Base-by-base conservation (phyloP, 108 stramenopile species). In the Chaetoceros muelleri region DNA sequence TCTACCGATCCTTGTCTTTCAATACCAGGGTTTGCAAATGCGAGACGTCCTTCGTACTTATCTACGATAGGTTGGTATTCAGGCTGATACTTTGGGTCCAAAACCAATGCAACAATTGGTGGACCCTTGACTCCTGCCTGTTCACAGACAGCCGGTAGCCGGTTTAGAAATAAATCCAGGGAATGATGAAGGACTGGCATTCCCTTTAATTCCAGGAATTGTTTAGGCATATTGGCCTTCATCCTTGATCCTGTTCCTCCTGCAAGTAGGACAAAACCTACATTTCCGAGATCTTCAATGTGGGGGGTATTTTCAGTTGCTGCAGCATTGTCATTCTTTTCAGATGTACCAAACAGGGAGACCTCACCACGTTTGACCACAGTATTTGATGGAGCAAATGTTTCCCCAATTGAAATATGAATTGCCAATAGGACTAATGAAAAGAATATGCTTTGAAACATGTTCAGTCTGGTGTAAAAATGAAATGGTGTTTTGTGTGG, bases 171-270 rank as follows among this genome's bases (percentile, higher is more conserved):
- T 25, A 96, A 79, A 48, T 94, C 81, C 25, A 96, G 70, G 29
- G 90, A 92, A 67, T 95, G 81, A 55, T 90, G 78, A 62, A 96
- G 65, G 44, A 96, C 83, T 1, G 92, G 88, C 28, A 74, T 71
- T 16, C 88, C 84, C 3, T 65, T 49, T 2, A 96, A 65, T 44
- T 69, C 59, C 22, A 96, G 66, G 63, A 93, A 96, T 70, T 96
- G 95, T 71, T 96, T 96, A 28, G 93, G 95, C 71, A 90, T 76
- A 56, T 57, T 73, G 23, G 94, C 80, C 61, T 96, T 93, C 95
- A 96, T 96, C 25, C 95, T 76, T 28, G 81, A 87, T 24, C 95
- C 95, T 16, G 81, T 89, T n/a, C 95, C 95, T 13, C 95, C 95
- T 0, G 95, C 93, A 30, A 94, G 73, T 7, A 96, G 62, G 16